Evolutionary conservation across 2,329 filamentous ascomycete genomes (phyloP), one percentile per base, ranked within the genome.

Genomic region (Monilinia aucupariae): DNA sequence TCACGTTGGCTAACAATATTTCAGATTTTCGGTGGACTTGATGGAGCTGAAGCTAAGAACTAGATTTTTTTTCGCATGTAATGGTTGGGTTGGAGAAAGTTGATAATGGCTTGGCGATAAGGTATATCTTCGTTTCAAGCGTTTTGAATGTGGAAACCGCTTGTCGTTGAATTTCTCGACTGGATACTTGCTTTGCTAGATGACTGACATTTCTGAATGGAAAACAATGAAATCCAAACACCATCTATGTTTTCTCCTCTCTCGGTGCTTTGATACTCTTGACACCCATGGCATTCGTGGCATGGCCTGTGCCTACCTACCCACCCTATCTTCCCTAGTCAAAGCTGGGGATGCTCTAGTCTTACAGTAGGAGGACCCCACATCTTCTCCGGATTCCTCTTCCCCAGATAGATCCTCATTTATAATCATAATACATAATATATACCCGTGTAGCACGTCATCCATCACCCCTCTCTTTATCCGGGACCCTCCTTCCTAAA

Each of bases 11-110:
- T 71, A 68, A 72, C 43, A 27, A 22, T 43, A 12, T 50, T 41
- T 2, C 50, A 73, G 71, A 72, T 73, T 22, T 72, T 65, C 62
- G 71, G 71, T 58, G 67, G 69, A 52, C 64, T 73, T 60, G 71
- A 72, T 25, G 61, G 59, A 10, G 65, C 64, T 48, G 61, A 66
- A 48, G 22, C 65, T 27, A 68, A 67, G 37, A 62, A 48, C 34
- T 62, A 61, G 59, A 62, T 55, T 52, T 27, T 30, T 34, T 43
- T 43, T 43, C 22, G n/a, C 30, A 55, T 41, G 43, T 49, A 53
- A 61, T 30, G 45, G n/a, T 41, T 41, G 47, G 51, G 50, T 22
- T 50, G 41, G 53, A 53, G 50, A 62, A 56, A 22, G 48, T 51
- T 22, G 55, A 62, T 56, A 56, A 62, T 56, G 49, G 59, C 59